Percentiles rank a stretch among this genome's conserved stretches.
phyloP scores from a whole-genome alignment of 208 protist species.

The Naegleria gruberi region DNA sequence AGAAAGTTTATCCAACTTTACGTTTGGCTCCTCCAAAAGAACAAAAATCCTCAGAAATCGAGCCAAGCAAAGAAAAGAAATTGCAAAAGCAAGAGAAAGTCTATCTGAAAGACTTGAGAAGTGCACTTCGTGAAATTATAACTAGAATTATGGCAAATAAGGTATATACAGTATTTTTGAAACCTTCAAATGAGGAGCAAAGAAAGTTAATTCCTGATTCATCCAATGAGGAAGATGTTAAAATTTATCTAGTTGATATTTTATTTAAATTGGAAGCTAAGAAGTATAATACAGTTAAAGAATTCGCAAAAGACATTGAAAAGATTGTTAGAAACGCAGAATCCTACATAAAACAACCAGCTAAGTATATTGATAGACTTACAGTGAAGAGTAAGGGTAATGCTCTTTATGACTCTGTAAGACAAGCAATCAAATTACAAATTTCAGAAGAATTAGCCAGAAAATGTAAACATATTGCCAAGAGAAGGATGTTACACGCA shows the following conservation, averaged over 20 bases:
- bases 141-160: background rate
- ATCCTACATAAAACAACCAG: background rate
- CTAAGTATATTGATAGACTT: background rate
- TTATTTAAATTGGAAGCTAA: background rate
- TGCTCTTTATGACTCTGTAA: background rate
- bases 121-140: background rate
- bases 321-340: background rate
- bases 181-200: background rate
- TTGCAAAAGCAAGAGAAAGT: background rate
- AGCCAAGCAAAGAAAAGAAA: background rate
- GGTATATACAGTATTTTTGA: background rate
- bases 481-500: background rate
- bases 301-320: background rate
- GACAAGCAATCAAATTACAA: background rate
- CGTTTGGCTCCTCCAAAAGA: background rate
- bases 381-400: background rate
- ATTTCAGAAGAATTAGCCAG: background rate
- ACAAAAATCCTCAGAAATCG: background rate
- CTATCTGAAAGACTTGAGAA: background rate
- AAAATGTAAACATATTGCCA: constrained; percentile 3
- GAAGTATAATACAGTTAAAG: background rate
- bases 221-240: background rate
- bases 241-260: background rate
- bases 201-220: background rate
- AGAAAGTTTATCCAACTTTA: background rate